phyloP scores from a whole-genome alignment of 129 eudicot genomes.

The Rutidosis leptorrhynchoides region DNA sequence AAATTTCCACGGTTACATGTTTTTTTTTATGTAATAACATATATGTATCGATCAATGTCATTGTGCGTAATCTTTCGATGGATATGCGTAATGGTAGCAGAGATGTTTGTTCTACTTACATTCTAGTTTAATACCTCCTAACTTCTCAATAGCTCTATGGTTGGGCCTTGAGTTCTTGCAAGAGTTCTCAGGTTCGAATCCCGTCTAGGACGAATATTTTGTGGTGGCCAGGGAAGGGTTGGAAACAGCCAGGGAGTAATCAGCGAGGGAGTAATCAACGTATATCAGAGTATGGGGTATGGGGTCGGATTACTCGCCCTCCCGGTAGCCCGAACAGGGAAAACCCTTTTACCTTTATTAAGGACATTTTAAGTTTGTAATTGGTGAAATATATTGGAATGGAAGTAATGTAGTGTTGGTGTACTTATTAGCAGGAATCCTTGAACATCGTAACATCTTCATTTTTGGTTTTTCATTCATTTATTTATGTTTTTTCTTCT shows the following conservation, averaged over 20 bases:
- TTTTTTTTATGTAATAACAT: background rate
- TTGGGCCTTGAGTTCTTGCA: too few species aligned
- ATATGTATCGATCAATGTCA: constrained; percentile 8
- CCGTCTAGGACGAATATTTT: too few species aligned
- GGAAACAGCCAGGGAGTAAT: too few species aligned
- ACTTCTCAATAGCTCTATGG: constrained; percentile 17
- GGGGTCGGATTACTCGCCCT: too few species aligned
- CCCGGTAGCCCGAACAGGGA: too few species aligned
- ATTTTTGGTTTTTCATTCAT: constrained; percentile 15
- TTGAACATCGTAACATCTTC: constrained; percentile 24
- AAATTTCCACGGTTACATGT: background rate
- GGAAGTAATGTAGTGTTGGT: background rate
- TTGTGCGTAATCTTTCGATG: constrained; percentile 23
- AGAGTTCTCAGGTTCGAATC: too few species aligned
- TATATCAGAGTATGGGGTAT: too few species aligned
- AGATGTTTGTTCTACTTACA: background rate
- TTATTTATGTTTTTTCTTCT: constrained; percentile 1
- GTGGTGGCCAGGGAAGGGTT: too few species aligned
- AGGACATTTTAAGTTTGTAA: background rate
- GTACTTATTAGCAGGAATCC: constrained; percentile 23
- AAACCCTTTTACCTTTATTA: too few species aligned
- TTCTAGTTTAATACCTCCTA: constrained; percentile 12
- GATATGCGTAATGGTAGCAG: constrained; percentile 9
- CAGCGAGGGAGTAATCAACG: too few species aligned
- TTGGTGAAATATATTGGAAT: constrained; percentile 6